Evolutionary conservation across 2,329 filamentous ascomycete genomes (phyloP).

Genomic region (Sporothrix humicola): DNA sequence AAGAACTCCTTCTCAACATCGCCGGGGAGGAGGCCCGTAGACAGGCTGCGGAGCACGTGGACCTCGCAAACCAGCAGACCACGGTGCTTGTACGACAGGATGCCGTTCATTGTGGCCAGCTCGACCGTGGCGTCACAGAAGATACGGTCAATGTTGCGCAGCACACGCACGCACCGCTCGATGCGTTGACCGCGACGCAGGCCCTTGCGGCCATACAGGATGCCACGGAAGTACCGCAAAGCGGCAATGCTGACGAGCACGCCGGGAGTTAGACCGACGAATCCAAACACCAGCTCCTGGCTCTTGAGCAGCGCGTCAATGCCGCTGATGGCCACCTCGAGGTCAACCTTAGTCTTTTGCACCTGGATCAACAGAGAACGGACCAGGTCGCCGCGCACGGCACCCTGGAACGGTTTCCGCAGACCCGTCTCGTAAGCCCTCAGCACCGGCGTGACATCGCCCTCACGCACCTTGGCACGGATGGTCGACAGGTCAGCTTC

Average conservation of each 20-base stretch:
- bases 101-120: conserved; percentile 69
- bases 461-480: conserved; percentile 80
- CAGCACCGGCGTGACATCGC: conserved; percentile 90
- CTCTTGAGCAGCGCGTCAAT: conserved; percentile 95
- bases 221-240: conserved; percentile 70
- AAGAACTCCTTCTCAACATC: conserved; percentile 83
- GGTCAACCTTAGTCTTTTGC: conserved; percentile 98
- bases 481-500: conserved; percentile 76
- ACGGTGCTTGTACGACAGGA: conserved; percentile 90
- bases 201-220: conserved; percentile 74
- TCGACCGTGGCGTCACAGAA: conserved; percentile 63
- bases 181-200: conserved; percentile 68
- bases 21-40: conserved; percentile 70
- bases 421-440: conserved; percentile 91
- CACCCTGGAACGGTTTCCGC: conserved; percentile 78
- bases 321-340: conserved; percentile 93
- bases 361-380: conserved; percentile 93
- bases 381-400: conserved; percentile 83
- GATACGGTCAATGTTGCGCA: conserved; percentile 88
- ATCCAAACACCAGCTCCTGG: conserved; percentile 97
- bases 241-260: conserved; percentile 83
- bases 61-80: conserved; percentile 89
- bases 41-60: conserved; percentile 76
- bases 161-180: conserved; percentile 73
- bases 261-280: conserved; percentile 90